Conservation (phyloP, 768 basidiomycete species). For the Tephrocybe sp. region DNA sequence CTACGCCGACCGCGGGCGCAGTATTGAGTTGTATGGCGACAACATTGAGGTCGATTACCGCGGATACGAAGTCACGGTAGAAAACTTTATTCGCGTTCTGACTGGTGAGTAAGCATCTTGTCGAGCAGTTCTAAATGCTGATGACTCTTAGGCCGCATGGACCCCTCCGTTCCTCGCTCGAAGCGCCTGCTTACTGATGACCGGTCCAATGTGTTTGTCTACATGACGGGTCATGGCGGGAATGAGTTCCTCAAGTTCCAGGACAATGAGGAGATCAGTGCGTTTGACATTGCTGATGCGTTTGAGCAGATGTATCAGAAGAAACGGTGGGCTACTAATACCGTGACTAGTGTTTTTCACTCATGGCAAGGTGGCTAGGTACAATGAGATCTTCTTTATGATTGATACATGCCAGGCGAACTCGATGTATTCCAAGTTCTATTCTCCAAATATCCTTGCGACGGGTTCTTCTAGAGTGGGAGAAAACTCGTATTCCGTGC, state of each 20-base stretch:
- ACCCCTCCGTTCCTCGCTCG: slow-evolving; percentile 82
- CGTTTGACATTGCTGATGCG: slow-evolving; percentile 96
- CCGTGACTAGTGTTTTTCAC: not conserved
- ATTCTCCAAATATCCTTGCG: slow-evolving; percentile 90
- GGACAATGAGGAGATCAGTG: slow-evolving; percentile 97
- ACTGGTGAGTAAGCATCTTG: slow-evolving; percentile 64
- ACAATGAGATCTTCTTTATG: slow-evolving; percentile 98
- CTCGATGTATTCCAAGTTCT: slow-evolving; percentile 91
- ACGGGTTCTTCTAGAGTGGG: slow-evolving; percentile 83
- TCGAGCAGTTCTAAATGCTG: not conserved
- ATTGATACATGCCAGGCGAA: slow-evolving; percentile 98
- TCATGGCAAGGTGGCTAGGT: slow-evolving; percentile 40
- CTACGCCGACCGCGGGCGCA: slow-evolving; percentile 81
- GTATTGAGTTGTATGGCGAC: slow-evolving; percentile 91
- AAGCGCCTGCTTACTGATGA: slow-evolving; percentile 93
- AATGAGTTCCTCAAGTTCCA: slow-evolving; percentile 99
- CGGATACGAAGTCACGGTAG: slow-evolving; percentile 96
- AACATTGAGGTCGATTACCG: slow-evolving; percentile 98
- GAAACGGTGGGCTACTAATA: slow-evolving; percentile 58
- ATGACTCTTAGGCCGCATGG: slow-evolving; percentile 65
- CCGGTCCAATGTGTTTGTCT: slow-evolving; percentile 90
- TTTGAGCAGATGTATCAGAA: slow-evolving; percentile 99
- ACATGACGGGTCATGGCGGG: slow-evolving; percentile 98
- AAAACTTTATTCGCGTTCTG: slow-evolving; percentile 89
- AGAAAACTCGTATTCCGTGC: slow-evolving; percentile 92